These are phyloP conservation scores for Linum tenue DNA, from an alignment of 345 rosid species.

Conservation along the genomic window DNA sequence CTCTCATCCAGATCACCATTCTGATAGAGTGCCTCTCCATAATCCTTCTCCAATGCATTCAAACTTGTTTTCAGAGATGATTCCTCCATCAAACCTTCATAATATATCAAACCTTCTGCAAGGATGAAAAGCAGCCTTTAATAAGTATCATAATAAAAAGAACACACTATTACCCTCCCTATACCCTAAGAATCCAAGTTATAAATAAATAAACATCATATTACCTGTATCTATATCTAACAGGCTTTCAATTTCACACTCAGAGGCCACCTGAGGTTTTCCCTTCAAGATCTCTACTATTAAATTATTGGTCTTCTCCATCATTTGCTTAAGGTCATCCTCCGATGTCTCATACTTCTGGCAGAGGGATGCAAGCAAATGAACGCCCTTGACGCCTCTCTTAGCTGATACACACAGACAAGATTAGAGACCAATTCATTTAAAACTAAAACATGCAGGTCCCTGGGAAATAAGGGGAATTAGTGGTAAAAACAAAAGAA, in stretches of 20 bases:
- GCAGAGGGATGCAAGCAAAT: conserved; percentile 83
- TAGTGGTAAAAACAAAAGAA: neutral
- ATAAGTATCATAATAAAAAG: conserved; percentile 12
- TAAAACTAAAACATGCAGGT: neutral
- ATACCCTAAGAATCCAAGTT: too few species aligned
- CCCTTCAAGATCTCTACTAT: conserved; percentile 56
- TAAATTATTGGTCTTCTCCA: conserved; percentile 59
- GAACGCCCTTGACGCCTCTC: conserved; percentile 65
- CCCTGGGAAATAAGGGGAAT: neutral
- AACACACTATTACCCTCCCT: neutral
- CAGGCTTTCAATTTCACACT: conserved; percentile 51
- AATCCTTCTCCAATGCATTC: conserved; percentile 61
- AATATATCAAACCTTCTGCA: conserved; percentile 84
- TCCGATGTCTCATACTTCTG: conserved; percentile 66
- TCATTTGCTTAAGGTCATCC: conserved; percentile 60
- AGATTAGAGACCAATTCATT: conserved; percentile 4
- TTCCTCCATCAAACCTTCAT: conserved; percentile 77
- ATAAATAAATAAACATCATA: neutral
- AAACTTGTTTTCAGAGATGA: conserved; percentile 52
- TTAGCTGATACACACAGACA: conserved; percentile 39
- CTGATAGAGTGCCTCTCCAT: conserved; percentile 47
- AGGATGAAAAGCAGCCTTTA: conserved; percentile 10
- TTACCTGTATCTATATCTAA: conserved; percentile 54
- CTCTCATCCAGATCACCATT: conserved; percentile 82
- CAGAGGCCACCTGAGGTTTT: conserved; percentile 51